A percentile compares a stretch with the other conserved stretches of the same genome.
These are phyloP conservation scores for Xylaria flabelliformis DNA, from an alignment of 495 filamentous ascomycete species.

Conservation along the genomic window DNA sequence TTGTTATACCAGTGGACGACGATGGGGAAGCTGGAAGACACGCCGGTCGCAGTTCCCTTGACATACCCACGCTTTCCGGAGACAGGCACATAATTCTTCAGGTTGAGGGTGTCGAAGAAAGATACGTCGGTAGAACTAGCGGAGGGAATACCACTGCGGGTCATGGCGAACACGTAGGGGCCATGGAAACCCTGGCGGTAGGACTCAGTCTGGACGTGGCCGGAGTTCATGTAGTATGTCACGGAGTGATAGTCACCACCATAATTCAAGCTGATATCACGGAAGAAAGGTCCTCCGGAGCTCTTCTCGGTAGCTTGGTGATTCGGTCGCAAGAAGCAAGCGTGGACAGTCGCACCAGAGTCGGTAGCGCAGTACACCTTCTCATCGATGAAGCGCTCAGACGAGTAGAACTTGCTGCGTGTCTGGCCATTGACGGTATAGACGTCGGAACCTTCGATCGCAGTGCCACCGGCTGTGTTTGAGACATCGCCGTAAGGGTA, in stretches of 20 bases:
- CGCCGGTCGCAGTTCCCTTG: constrained; percentile 37
- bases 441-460: constrained; percentile 62
- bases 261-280: constrained; percentile 54
- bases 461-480: constrained; percentile 48
- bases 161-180: constrained; percentile 44
- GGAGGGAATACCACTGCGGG: constrained; percentile 38
- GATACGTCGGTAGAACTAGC: constrained; percentile 41
- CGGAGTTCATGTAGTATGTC: constrained; percentile 62
- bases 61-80: constrained; percentile 38
- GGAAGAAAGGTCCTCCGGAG: constrained; percentile 53
- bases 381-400: constrained; percentile 64
- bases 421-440: constrained; percentile 59
- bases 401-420: constrained; percentile 65
- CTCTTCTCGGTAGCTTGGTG: constrained; percentile 49
- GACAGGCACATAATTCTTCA: constrained; percentile 39
- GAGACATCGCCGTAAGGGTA: constrained; percentile 45
- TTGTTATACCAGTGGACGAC: constrained; percentile 43
- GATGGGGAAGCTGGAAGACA: constrained; percentile 38
- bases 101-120: constrained; percentile 42
- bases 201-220: constrained; percentile 49
- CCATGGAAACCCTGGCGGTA: constrained; percentile 44
- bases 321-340: constrained; percentile 55
- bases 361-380: constrained; percentile 57
- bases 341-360: constrained; percentile 42
- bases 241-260: constrained; percentile 57